Evolutionary conservation across 2,329 filamentous ascomycete species (phyloP), one percentile per base, ranked within the genome.

Genomic region (Thielaviopsis ethacetica): DNA sequence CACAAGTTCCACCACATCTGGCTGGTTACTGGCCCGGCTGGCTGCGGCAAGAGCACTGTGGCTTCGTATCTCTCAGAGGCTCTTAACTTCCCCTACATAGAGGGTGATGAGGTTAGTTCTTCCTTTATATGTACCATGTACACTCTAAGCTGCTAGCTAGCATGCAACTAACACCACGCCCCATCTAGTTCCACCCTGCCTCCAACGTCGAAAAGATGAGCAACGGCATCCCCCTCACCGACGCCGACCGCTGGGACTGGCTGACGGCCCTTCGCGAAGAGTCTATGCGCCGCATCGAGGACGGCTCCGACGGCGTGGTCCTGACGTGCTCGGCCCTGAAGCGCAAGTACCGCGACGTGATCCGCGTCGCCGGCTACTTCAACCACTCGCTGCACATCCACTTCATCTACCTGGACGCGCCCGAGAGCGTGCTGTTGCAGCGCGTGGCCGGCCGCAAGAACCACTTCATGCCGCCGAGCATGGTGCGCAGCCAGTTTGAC

Each of bases 221-320:
- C 67, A 78, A 78, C 65, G 88, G 88, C 64, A 84, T 83, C 59
- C 90, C 93, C 2, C 78, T 98, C 41, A 95, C 87, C 59, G 93
- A 98, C 68, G 85, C 84, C 61, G 93, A 98, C 72, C 86, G 93
- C 63, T 97, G 93, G 93, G 91, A 96, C 74, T 98, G 93, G 93
- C 83, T 98, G 63, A 88, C 85, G 53, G 76, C 77, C 13, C 78
- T 93, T 15, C 86, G 88, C 63, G 80, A 88, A 63, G 84, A 83
- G 66, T 81, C 82, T 6, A 75, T 83, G 59, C 71, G 72, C 57
- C 74, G 74, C 56, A 74, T 86, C 61, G 72, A 75, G 59, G 71
- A 70, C 54, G 82, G 83, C 44, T 76, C 80, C 19, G 73, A 78
- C 30, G 85, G 89, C 54, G 93, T 96, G n/a, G 88, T 98, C 55